Base-by-base conservation (phyloP, 1,284 basidiomycete genomes). In the Leccinum subfulvum region DNA sequence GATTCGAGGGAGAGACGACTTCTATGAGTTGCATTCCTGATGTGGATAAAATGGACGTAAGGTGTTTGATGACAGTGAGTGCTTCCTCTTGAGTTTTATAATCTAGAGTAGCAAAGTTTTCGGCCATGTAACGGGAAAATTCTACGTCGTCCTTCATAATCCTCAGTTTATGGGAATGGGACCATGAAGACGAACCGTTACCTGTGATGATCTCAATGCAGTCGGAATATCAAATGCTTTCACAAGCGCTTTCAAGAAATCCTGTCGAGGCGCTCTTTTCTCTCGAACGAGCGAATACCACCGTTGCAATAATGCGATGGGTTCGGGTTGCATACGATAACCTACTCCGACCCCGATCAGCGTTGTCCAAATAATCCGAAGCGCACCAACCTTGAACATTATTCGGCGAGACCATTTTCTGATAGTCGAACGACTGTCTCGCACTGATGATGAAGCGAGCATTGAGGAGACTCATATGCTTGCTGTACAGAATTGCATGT, bases 11-110 rank as follows among this genome's bases (percentile, higher is more conserved):
- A 2, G 89, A 89, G 13, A 91, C 70, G 11, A 80, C 74, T 69
- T 89, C 84, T 57, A 91, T 79, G 14, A 97, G 77, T 68, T 95
- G 93, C 79, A 90, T 88, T 23, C 95, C 95, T 3, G 89, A 85
- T 0, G 91, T 92, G 0, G 95, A 95, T 44, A 98, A 79, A 10
- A 94, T 83, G 11, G 83, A 81, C 4, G 92, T 95, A 56, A 98
- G 82, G 59, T 86, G 84, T 66, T 90, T 90, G 69, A 98, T 85
- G n/a, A 98, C 88, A 0, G 89, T 86, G 62, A 98, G 80, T 3
- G 91, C 88, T 78, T 99, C 97, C 74, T 99, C 97, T 71, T 91
- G 88, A 1, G 92, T 91, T 79, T 95, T 97, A 81, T 96, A 98
- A 56, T 98, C 95, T 62, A 99, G 85, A 1, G 88, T 81, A 0